phyloP scores from a whole-genome alignment of 768 basidiomycete species.

The Dentipellis sp. region DNA sequence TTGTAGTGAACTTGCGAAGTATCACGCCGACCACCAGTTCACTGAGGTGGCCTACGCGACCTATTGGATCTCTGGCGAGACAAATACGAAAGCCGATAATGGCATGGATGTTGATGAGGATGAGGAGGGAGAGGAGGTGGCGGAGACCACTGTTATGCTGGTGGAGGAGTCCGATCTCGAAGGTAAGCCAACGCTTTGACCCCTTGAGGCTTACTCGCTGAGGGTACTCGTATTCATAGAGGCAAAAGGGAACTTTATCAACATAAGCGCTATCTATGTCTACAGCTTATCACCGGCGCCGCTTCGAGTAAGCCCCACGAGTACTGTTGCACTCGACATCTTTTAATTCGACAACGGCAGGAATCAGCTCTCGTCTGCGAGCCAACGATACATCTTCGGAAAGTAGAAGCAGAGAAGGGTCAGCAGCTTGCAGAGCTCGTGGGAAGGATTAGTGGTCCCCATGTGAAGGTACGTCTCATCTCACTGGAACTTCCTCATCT shows the following conservation, averaged over 20 bases:
- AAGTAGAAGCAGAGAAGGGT: neutral
- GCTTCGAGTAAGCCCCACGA: constrained; percentile 32
- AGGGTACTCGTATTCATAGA: constrained; percentile 26
- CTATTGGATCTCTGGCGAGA: constrained; percentile 59
- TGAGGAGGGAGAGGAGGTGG: constrained; percentile 33
- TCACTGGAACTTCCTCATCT: neutral
- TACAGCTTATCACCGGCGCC: constrained; percentile 66
- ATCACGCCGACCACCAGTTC: constrained; percentile 34
- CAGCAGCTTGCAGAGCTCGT: constrained; percentile 1
- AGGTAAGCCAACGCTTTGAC: constrained; percentile 31
- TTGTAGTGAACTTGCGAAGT: constrained; percentile 53
- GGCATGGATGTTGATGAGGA: constrained; percentile 28
- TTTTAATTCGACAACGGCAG: constrained; percentile 19
- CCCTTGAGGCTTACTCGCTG: neutral
- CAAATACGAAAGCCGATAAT: constrained; percentile 9
- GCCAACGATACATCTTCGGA: constrained; percentile 9
- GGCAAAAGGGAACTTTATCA: constrained; percentile 41
- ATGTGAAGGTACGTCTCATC: constrained; percentile 5
- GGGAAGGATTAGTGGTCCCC: constrained; percentile 9
- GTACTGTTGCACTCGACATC: neutral
- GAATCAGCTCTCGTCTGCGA: constrained; percentile 32
- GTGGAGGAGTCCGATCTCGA: constrained; percentile 59
- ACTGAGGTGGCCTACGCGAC: constrained; percentile 49
- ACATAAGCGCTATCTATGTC: constrained; percentile 48
- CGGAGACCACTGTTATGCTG: constrained; percentile 41